Percentiles rank a stretch among this genome's conserved stretches.
Conservation (phyloP, 257 asterid species). For the Lavandula angustifolia region DNA sequence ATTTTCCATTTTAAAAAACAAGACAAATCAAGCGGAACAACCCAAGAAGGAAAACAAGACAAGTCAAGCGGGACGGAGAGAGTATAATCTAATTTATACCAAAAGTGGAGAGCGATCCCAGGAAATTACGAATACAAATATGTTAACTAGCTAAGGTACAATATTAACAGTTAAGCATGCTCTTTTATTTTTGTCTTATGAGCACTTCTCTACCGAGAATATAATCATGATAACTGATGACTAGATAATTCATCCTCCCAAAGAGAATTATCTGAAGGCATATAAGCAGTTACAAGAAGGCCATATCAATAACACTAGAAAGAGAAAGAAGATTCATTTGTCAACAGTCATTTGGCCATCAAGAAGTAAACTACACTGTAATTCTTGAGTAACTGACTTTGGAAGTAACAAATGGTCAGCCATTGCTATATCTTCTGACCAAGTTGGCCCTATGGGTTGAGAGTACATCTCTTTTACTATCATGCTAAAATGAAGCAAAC, state of each 20-base stretch:
- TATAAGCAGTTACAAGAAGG: constrained; percentile 11
- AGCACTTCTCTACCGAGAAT: neutral
- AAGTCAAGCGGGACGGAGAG: too few species aligned
- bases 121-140: constrained; percentile 23
- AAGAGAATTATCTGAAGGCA: constrained; percentile 3
- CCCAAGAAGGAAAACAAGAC: too few species aligned
- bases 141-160: neutral
- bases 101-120: constrained; percentile 3
- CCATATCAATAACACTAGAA: neutral
- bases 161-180: constrained; percentile 13
- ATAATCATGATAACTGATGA: neutral
- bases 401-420: constrained; percentile 3
- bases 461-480: too few species aligned
- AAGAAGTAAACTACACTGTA: neutral
- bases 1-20: too few species aligned
- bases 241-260: neutral
- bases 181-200: neutral
- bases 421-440: constrained; percentile 18
- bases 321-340: constrained; percentile 12
- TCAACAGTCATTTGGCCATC: constrained; percentile 16
- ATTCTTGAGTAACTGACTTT: constrained; percentile 8
- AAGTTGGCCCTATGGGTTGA: constrained; percentile 12
- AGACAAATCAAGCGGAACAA: too few species aligned
- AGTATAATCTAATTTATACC: neutral
- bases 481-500: too few species aligned